Conservation (phyloP, 2,329 filamentous ascomycete species). For the Diplodia intermedia region DNA sequence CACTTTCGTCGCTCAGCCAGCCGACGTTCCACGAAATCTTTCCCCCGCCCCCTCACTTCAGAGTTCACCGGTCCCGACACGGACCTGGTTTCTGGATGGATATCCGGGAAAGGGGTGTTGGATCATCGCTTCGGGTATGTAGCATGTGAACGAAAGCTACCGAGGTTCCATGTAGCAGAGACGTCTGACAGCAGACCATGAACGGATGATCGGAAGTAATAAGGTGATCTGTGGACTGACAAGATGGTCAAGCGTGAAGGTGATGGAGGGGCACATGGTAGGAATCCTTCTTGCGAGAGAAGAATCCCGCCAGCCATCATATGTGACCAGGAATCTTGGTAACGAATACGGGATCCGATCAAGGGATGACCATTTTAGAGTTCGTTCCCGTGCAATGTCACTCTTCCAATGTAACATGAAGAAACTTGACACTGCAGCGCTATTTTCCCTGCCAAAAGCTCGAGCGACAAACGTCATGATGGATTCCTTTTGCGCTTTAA, state of each 20-base stretch:
- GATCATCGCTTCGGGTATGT: slow-evolving; percentile 50
- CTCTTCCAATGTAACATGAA: not conserved
- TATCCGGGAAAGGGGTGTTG: slow-evolving; percentile 43
- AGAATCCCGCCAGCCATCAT: slow-evolving; percentile 41
- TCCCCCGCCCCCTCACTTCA: slow-evolving; percentile 37
- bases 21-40: slow-evolving; percentile 41
- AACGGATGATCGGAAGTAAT: slow-evolving; percentile 43
- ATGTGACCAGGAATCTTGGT: slow-evolving; percentile 31
- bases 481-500: not conserved
- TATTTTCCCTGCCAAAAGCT: not conserved
- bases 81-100: slow-evolving; percentile 50
- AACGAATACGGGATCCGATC: not conserved
- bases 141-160: slow-evolving; percentile 49
- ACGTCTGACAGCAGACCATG: slow-evolving; percentile 48
- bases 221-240: slow-evolving; percentile 43
- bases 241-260: slow-evolving; percentile 40
- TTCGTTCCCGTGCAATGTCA: not conserved
- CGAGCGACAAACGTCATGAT: not conserved
- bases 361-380: not conserved
- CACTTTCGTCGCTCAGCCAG: no score
- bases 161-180: slow-evolving; percentile 45
- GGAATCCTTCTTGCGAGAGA: slow-evolving; percentile 39
- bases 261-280: slow-evolving; percentile 43
- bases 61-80: slow-evolving; percentile 43
- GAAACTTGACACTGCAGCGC: not conserved